Evolutionary conservation across 108 stramenopile species (phyloP), one percentile per base, ranked within the genome.

Genomic region (Cyclotella distinguenda): DNA sequence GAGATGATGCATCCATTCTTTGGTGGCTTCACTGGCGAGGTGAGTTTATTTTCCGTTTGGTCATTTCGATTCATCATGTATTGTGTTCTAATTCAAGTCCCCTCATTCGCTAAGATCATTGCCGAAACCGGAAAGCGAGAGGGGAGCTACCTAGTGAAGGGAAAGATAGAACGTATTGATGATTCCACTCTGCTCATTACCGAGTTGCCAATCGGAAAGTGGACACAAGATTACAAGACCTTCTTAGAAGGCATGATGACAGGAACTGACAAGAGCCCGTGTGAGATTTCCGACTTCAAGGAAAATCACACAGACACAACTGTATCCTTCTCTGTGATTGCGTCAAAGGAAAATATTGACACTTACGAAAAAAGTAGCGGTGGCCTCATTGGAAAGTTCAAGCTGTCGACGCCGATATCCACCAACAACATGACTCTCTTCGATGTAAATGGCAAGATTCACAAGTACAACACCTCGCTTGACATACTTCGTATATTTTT

Each of bases 291-390:
- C 60, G 97, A 96, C 70, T 98, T 99, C 78, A 80, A 78, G 75
- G 96, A 99, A 75, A 97, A 97, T 64, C 98, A 99, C 81, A 99
- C 99, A 6, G 97, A 98, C 58, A 89, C 92, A 26, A 96, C 93
- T 56, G 98, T 99, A 9, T 82, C 82, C 19, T 99, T 99, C 69
- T 95, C 92, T 30, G 62, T 99, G 13, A 88, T 65, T 6, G 84
- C 91, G 28, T 38, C 85, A 11, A 76, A 89, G 59, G 94, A 81
- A 35, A 84, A 70, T 59, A 87, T 98, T 55, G 94, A 96, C 56
- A 67, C 66, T 22, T 91, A 81, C 52, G 95, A 95, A 66, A 81
- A 81, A 38, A 64, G 59, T 8, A 85, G 87, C 60, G 93, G 77
- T 48, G 99, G 95, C 0, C 81, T 99, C 4, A 40, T 76, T 33